phyloP scores from a whole-genome alignment of 2,329 filamentous ascomycete genomes.

The Xenoacremonium recifei region DNA sequence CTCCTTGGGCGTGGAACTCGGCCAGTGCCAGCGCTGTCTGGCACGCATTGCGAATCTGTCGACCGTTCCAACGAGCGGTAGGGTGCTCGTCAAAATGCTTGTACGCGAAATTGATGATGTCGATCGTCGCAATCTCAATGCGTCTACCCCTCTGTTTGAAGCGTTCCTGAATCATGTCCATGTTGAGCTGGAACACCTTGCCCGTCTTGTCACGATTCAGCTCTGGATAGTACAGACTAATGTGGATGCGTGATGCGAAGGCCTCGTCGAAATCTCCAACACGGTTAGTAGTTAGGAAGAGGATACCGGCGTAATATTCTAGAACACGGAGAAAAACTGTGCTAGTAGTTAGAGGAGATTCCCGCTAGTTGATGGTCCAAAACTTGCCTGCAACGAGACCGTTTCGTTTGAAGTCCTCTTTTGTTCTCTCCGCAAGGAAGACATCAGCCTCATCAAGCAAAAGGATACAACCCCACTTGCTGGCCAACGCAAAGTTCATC shows the following conservation, averaged over 20 bases:
- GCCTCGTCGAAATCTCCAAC: slow-evolving; percentile 9
- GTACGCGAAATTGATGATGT: background rate
- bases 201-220: slow-evolving; percentile 1
- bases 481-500: slow-evolving; percentile 6
- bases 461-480: slow-evolving; percentile 9
- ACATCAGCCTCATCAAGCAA: slow-evolving; percentile 10
- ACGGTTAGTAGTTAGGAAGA: slow-evolving; percentile 11
- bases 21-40: slow-evolving; percentile 9
- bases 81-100: background rate
- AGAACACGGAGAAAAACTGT: slow-evolving; percentile 7
- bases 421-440: slow-evolving; percentile 3
- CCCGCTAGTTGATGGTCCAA: background rate
- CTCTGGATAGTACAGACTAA: slow-evolving; percentile 10
- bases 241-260: slow-evolving; percentile 33
- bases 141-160: background rate
- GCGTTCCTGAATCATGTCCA: slow-evolving; percentile 18
- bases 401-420: slow-evolving; percentile 7
- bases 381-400: slow-evolving; percentile 9
- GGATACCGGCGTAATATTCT: slow-evolving; percentile 10
- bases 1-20: slow-evolving; percentile 6
- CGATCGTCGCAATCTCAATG: slow-evolving; percentile 8
- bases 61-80: slow-evolving; percentile 12
- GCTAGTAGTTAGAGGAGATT: background rate
- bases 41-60: slow-evolving; percentile 17
- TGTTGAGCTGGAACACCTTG: slow-evolving; percentile 11